Base-by-base conservation (phyloP, 192 early-diverging fungal genomes). In the Obelidium mucronatum region DNA sequence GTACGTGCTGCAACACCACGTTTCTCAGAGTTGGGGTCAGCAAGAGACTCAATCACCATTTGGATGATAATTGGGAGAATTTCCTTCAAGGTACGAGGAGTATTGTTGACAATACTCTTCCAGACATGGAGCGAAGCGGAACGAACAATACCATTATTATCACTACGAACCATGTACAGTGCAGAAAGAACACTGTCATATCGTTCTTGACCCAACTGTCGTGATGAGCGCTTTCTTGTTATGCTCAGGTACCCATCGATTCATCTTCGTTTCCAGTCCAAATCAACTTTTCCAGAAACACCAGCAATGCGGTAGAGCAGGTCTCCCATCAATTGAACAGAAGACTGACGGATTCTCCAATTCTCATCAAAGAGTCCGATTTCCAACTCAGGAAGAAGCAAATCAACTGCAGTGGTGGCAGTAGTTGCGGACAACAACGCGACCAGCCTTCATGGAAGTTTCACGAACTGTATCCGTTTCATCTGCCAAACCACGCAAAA, bases 281-380 rank as follows among this genome's bases (percentile, higher is more conserved):
- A 75, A 30, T 87, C 85, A 24, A 83, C 82, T 56, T 90, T 88
- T 54, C 91, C 92, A 69, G 86, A 87, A 56, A 94, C 88, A 34
- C 97, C 97, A 13, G 95, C 93, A 70, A 99, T 93, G 39, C 95
- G 87, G 85, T 93, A 96, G 37, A 99, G 80, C 33, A 99, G 83
- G 81, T 98, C 97, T 40, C 97, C 97, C 77, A 98, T 90, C 51
- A 99, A 86, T 82, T 98, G 95, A 2, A 98, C 90, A 33, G 94
- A 96, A 42, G 92, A 95, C 68, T 94, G 94, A 19, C 98, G 92
- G 81, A 98, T 99, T 64, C 97, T 92, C 97, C 97, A 99, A 80
- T 93, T 93, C 52, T 89, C 92, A 78, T 98, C 91, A 48, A 95
- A 95, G 80, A 99, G 71, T 40, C 94, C 96, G 40, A 82, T 85